These are phyloP conservation scores for Manihot esculenta DNA, from an alignment of 441 rosid genomes.

Conservation along the genomic window DNA sequence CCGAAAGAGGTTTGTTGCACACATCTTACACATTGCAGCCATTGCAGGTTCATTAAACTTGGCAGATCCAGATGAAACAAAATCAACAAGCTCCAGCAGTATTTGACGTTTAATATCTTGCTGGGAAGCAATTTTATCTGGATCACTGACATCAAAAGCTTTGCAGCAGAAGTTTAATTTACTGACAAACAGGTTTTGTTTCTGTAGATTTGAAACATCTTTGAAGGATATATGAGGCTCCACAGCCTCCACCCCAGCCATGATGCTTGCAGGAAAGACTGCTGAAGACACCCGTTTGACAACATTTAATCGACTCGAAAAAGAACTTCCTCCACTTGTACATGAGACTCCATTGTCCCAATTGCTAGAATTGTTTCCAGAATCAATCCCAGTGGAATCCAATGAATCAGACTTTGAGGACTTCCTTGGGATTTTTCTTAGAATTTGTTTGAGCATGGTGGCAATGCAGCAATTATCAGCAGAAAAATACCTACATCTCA, in stretches of 20 bases:
- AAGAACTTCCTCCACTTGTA: constrained; percentile 52
- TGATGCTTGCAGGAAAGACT: constrained; percentile 71
- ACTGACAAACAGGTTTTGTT: constrained; percentile 65
- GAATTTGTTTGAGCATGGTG: constrained; percentile 73
- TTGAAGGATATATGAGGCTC: constrained; percentile 71
- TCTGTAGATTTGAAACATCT: constrained; percentile 64
- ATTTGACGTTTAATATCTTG: constrained; percentile 58
- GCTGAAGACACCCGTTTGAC: constrained; percentile 83
- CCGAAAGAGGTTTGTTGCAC: constrained; percentile 57
- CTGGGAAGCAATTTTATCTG: constrained; percentile 43
- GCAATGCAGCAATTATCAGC: constrained; percentile 30
- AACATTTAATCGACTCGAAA: constrained; percentile 64
- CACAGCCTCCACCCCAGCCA: constrained; percentile 68
- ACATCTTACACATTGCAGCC: constrained; percentile 64
- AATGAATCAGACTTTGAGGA: constrained; percentile 44
- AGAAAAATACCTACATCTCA: constrained; percentile 27
- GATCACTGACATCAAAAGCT: constrained; percentile 47
- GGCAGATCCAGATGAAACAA: constrained; percentile 60
- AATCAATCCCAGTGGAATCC: constrained; percentile 43
- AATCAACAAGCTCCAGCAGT: constrained; percentile 61
- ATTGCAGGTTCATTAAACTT: constrained; percentile 61
- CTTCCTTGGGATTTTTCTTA: constrained; percentile 69
- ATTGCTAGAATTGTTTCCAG: constrained; percentile 41
- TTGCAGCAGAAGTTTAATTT: constrained; percentile 69
- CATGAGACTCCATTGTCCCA: constrained; percentile 44